Evolutionary conservation across 2,329 filamentous ascomycete genomes (phyloP).

Genomic region (Blastomyces percursus): DNA sequence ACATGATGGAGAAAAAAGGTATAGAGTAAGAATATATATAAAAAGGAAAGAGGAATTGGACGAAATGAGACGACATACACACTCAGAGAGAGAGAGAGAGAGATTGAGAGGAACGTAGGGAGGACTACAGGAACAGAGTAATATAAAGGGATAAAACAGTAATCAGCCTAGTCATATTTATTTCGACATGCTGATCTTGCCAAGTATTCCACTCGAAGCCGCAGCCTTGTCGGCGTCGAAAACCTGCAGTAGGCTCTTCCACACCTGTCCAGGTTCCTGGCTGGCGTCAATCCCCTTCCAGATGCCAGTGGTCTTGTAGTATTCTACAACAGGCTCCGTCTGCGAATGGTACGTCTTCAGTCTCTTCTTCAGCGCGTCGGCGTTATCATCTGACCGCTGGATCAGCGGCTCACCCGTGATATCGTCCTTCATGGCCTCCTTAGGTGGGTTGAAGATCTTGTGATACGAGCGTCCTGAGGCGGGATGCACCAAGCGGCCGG

Average conservation of each 20-base stretch:
- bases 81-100: not conserved
- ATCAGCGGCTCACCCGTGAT: slow-evolving; percentile 92
- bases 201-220: slow-evolving; percentile 36
- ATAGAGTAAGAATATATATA: not conserved
- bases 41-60: not conserved
- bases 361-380: slow-evolving; percentile 89
- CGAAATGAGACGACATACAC: not conserved
- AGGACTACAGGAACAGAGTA: slow-evolving; percentile 5
- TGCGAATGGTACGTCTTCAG: slow-evolving; percentile 87
- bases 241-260: slow-evolving; percentile 80
- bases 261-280: slow-evolving; percentile 90
- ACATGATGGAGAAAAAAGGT: not conserved
- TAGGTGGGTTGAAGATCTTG: slow-evolving; percentile 97
- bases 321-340: slow-evolving; percentile 82
- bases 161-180: slow-evolving; percentile 21
- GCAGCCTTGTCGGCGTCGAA: slow-evolving; percentile 56
- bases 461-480: slow-evolving; percentile 95
- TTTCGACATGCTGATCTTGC: slow-evolving; percentile 46
- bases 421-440: slow-evolving; percentile 88
- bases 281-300: slow-evolving; percentile 93
- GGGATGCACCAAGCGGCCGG: slow-evolving; percentile 88
- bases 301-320: slow-evolving; percentile 96
- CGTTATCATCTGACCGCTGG: slow-evolving; percentile 95
- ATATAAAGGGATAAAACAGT: slow-evolving; percentile 3
- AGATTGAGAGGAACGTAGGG: not conserved